Conservation (phyloP, 148 eudicot species). For the Drosera capensis region DNA sequence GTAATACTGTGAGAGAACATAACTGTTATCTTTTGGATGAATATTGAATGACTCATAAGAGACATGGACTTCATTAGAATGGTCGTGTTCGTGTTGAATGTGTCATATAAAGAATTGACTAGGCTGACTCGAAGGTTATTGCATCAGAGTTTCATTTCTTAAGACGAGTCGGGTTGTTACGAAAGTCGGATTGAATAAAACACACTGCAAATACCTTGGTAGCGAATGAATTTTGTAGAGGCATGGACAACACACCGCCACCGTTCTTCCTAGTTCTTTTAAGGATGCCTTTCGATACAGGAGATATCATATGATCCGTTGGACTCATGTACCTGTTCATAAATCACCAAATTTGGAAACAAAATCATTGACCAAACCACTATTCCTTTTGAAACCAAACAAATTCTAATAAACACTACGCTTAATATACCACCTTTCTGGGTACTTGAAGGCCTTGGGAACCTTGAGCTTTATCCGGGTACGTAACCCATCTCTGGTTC, state of each 20-base stretch:
- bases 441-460: constrained; percentile 35
- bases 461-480: constrained; percentile 28
- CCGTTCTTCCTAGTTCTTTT: constrained; percentile 33
- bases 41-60: too few relatives aligned
- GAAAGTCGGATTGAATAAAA: background rate
- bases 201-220: background rate
- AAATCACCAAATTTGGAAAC: background rate
- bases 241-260: constrained; percentile 40
- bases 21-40: too few relatives aligned
- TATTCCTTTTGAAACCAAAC: background rate
- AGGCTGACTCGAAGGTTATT: too few relatives aligned
- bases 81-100: too few relatives aligned
- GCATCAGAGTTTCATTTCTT: too few relatives aligned
- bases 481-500: background rate
- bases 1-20: too few relatives aligned
- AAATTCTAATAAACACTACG: background rate
- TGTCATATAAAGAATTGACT: too few relatives aligned
- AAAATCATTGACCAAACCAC: background rate
- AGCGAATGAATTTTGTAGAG: background rate
- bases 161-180: too few relatives aligned
- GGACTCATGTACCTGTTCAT: constrained; percentile 30
- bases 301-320: constrained; percentile 32
- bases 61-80: too few relatives aligned
- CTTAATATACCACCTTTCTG: constrained; percentile 28
- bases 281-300: constrained; percentile 26